Evolutionary conservation across 176 grass and related monocot genomes (phyloP).

Genomic region (Luzula sylvatica): DNA sequence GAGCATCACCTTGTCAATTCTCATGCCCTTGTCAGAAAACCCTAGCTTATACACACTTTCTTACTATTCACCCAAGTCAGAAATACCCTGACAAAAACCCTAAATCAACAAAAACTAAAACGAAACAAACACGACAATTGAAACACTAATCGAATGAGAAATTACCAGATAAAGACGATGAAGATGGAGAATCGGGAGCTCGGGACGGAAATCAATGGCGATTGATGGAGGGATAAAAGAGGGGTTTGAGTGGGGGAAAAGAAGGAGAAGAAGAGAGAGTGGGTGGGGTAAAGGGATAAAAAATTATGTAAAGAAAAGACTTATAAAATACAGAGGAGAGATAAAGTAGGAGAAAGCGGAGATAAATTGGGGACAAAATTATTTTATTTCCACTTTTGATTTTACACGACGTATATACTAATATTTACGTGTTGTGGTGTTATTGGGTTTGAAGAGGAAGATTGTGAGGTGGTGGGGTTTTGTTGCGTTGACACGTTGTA

Average conservation of each 20-base stretch:
- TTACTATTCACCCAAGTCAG: conserved; percentile 20
- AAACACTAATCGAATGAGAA: background rate
- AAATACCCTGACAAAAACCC: conserved; percentile 27
- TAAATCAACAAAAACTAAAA: conserved; percentile 23
- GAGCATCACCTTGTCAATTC: conserved; percentile 74
- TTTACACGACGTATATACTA: too few relatives aligned
- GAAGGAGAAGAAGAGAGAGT: background rate
- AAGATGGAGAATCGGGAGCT: background rate
- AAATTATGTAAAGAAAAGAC: conserved; percentile 8
- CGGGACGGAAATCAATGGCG: background rate
- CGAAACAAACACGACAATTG: background rate
- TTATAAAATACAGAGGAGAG: background rate
- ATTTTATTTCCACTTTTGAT: background rate
- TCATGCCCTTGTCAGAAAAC: conserved; percentile 41
- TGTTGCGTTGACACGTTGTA: too few relatives aligned
- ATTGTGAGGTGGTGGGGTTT: too few relatives aligned
- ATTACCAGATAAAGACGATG: conserved; percentile 1
- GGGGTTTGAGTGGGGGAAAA: conserved; percentile 12
- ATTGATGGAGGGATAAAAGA: conserved; percentile 6
- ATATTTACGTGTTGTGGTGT: too few relatives aligned
- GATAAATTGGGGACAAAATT: conserved; percentile 4
- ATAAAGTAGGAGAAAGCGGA: conserved; percentile 8
- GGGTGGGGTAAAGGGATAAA: conserved; percentile 1
- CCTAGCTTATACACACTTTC: conserved; percentile 19
- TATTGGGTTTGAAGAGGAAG: too few relatives aligned